These are phyloP conservation scores for Tardiomyces depauwii DNA, from an alignment of 1,139 yeast species.

Conservation along the genomic window DNA sequence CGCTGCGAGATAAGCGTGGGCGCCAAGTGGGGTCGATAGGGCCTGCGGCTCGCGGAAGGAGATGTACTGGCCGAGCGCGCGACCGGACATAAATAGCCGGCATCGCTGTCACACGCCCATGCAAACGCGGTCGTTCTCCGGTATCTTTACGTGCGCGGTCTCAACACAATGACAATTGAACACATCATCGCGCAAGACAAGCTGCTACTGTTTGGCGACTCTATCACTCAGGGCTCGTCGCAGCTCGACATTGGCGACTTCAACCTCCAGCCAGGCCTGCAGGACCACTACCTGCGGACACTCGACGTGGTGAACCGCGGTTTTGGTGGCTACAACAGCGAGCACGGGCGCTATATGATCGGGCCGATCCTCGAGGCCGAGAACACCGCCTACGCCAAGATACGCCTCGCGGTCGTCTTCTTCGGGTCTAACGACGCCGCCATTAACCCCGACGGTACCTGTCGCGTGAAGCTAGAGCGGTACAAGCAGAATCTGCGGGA, in stretches of 20 bases:
- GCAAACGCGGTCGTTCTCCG: too few species aligned
- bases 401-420: conserved; percentile 44
- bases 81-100: too few species aligned
- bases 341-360: conserved; percentile 8
- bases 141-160: too few species aligned
- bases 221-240: conserved; percentile 42
- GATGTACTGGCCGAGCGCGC: too few species aligned
- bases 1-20: too few species aligned
- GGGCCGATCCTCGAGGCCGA: conserved; percentile 5
- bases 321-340: conserved; percentile 47
- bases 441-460: conserved; percentile 30
- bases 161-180: neutral
- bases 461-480: conserved; percentile 41
- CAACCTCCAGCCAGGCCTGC: conserved; percentile 36
- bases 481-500: conserved; percentile 36
- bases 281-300: conserved; percentile 34
- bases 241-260: conserved; percentile 27
- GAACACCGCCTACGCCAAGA: conserved; percentile 10
- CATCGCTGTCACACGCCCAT: too few species aligned
- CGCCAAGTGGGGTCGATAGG: too few species aligned
- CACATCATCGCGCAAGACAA: conserved; percentile 17
- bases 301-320: conserved; percentile 50
- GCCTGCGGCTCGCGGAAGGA: too few species aligned
- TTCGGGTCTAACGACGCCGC: conserved; percentile 71
- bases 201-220: conserved; percentile 53